These are phyloP conservation scores for Diaporthe ampelina DNA, from an alignment of 2,329 filamentous ascomycete genomes.

Conservation along the genomic window DNA sequence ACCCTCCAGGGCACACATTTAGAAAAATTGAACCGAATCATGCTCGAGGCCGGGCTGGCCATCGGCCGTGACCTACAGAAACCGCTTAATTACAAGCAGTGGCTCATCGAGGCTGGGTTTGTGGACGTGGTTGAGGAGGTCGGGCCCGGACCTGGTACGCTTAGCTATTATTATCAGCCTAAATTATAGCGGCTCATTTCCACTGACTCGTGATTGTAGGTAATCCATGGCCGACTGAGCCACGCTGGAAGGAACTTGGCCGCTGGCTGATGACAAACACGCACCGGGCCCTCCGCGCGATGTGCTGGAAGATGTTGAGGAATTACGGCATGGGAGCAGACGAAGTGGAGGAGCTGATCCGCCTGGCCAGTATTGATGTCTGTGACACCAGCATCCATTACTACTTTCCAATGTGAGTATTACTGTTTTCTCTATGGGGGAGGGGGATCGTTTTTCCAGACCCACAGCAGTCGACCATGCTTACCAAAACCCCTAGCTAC, in stretches of 20 bases:
- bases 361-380: constrained; percentile 43
- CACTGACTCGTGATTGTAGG: constrained; percentile 37
- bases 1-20: constrained; percentile 1
- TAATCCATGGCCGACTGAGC: constrained; percentile 50
- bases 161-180: too few relatives aligned
- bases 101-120: constrained; percentile 49
- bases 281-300: constrained; percentile 47
- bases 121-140: constrained; percentile 48
- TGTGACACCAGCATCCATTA: constrained; percentile 30
- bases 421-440: not conserved
- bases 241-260: constrained; percentile 47
- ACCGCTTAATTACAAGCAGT: constrained; percentile 45
- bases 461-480: constrained; percentile 41
- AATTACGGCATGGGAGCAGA: constrained; percentile 46
- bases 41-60: not conserved
- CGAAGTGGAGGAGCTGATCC: constrained; percentile 46
- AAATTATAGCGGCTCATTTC: too few relatives aligned
- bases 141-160: constrained; percentile 2
- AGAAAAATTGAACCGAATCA: not conserved
- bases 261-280: constrained; percentile 50
- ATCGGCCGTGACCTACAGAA: constrained; percentile 42
- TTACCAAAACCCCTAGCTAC: constrained; percentile 38
- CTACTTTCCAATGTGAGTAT: constrained; percentile 16
- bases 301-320: constrained; percentile 47
- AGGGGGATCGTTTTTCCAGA: not conserved